Evolutionary conservation across 2,329 filamentous ascomycete genomes (phyloP).

Genomic region (Diaporthe sp.): DNA sequence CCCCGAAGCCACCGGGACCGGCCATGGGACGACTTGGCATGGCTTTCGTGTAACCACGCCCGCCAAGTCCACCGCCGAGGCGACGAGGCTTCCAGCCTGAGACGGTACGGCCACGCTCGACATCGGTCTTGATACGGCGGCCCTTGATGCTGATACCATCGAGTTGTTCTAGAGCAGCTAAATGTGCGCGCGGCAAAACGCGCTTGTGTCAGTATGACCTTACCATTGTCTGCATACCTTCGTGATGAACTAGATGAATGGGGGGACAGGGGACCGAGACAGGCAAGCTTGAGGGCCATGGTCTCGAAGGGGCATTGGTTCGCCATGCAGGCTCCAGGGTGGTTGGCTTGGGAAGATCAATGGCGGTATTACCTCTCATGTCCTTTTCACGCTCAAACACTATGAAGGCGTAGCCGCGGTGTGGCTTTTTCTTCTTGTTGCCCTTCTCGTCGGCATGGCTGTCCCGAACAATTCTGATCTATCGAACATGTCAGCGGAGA

Average conservation of each 20-base stretch:
- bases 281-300: constrained; percentile 71
- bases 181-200: constrained; percentile 68
- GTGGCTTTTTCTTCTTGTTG: constrained; percentile 84
- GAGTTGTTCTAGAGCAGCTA: constrained; percentile 89
- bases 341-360: constrained; percentile 56
- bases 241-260: constrained; percentile 44
- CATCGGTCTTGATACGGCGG: constrained; percentile 92
- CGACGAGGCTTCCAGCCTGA: constrained; percentile 93
- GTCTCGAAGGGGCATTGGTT: constrained; percentile 58
- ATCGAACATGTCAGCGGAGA: constrained; percentile 30
- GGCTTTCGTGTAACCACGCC: constrained; percentile 91
- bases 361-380: constrained; percentile 91
- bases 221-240: constrained; percentile 62
- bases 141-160: constrained; percentile 96
- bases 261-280: constrained; percentile 54
- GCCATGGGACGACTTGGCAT: constrained; percentile 76
- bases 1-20: constrained; percentile 71
- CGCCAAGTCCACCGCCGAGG: constrained; percentile 91
- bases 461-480: constrained; percentile 92
- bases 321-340: constrained; percentile 59
- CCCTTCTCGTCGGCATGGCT: constrained; percentile 77
- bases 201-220: constrained; percentile 78
- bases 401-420: constrained; percentile 95
- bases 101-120: constrained; percentile 94
- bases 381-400: constrained; percentile 98